A percentile compares a stretch with the other conserved stretches of the same genome.
Conservation (phyloP, 148 eudicot species). For the Vaccinium darrowii region DNA sequence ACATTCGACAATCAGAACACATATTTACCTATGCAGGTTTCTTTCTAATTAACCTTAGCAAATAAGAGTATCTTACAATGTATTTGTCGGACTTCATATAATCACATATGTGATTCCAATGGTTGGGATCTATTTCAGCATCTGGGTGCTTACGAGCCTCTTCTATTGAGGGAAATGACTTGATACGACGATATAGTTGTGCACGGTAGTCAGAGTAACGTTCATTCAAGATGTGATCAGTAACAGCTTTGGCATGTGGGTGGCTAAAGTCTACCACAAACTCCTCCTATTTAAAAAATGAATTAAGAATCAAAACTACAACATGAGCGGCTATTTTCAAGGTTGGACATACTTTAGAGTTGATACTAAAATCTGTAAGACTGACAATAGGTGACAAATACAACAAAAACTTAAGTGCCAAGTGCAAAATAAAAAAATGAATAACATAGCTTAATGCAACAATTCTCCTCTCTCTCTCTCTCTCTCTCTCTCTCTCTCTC, state of each 20-base stretch:
- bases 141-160: background rate
- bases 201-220: background rate
- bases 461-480: background rate
- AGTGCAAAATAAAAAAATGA: no score
- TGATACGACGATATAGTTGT: background rate
- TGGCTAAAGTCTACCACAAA: background rate
- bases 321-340: background rate
- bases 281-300: background rate
- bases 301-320: background rate
- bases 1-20: background rate
- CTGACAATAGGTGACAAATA: no score
- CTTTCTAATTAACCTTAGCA: no score
- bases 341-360: background rate
- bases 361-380: background rate
- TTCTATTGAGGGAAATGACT: background rate
- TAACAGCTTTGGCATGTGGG: background rate
- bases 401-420: no score
- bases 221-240: background rate
- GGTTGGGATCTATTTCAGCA: background rate
- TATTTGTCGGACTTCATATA: background rate
- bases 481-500: no score
- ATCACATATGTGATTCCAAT: background rate
- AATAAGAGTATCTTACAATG: background rate
- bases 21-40: no score
- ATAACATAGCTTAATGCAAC: background rate